These are phyloP conservation scores for Stagonosporopsis rhizophila DNA, from an alignment of 2,329 filamentous ascomycete genomes.

Conservation along the genomic window DNA sequence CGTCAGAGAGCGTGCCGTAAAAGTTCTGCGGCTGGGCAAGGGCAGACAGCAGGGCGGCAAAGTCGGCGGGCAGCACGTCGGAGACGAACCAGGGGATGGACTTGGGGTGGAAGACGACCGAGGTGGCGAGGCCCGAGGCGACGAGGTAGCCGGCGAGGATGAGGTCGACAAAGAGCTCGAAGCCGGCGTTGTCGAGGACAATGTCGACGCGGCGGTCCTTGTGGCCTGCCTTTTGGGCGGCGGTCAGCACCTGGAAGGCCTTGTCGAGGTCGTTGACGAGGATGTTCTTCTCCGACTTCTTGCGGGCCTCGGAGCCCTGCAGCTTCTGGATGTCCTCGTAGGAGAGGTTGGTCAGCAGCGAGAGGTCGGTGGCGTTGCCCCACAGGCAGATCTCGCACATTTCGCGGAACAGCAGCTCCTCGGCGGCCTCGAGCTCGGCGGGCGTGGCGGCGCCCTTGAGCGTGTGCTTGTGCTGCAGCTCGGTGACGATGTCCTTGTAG, in stretches of 20 bases:
- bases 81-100: conserved; percentile 98
- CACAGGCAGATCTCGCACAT: conserved; percentile 97
- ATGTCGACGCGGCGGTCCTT: conserved; percentile 84
- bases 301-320: conserved; percentile 86
- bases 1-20: conserved; percentile 77
- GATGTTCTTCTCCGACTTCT: conserved; percentile 89
- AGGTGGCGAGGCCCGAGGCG: conserved; percentile 82
- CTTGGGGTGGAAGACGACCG: conserved; percentile 89
- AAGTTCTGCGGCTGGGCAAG: conserved; percentile 80
- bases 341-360: conserved; percentile 84
- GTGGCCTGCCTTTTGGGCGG: conserved; percentile 68
- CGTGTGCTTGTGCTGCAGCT: conserved; percentile 65
- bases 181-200: conserved; percentile 95
- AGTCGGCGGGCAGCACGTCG: conserved; percentile 88
- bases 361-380: conserved; percentile 96
- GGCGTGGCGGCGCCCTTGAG: conserved; percentile 53
- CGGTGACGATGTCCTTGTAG: conserved; percentile 75
- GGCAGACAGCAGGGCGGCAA: conserved; percentile 78
- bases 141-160: conserved; percentile 91
- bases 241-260: conserved; percentile 73
- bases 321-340: conserved; percentile 98
- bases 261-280: conserved; percentile 81
- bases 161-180: conserved; percentile 95
- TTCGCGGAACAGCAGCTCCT: conserved; percentile 82
- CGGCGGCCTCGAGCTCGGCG: conserved; percentile 67